Evolutionary conservation across 441 rosid genomes (phyloP), one percentile per base, ranked within the genome.

Genomic region (Jatropha podagrica): DNA sequence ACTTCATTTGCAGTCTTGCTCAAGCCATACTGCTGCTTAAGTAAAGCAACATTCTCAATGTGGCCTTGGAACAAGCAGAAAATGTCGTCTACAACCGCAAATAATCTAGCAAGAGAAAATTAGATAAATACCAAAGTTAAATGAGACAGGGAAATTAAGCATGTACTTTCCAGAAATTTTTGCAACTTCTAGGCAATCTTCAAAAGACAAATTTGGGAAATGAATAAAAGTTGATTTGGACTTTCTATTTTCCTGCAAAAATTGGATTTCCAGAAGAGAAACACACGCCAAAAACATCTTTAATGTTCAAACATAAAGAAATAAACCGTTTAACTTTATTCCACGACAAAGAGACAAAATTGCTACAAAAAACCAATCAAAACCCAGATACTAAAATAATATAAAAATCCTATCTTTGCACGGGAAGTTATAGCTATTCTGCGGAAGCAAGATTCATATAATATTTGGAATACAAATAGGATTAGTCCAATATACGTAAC

Each of bases 51-150:
- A 80, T 96, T 96, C 80, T 91, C 93, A 75, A 96, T 87, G 82
- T 94, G 92, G 73, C 99, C 99, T 90, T 92, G 93, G 88, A 96
- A 91, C 83, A 94, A 67, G 81, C 99, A 96, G 94, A 93, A 96
- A 76, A 96, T 90, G 82, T 96, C 97, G 62, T 96, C 99, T 78
- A 86, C 91, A 75, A 91, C 97, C 0, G 97, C 96, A 82, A 96
- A 96, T 74, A 96, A 84, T 79, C 99, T 96, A 44, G 72, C 55
- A 81, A 68, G 7, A 76, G 14, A 55, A 41, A 17, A 38, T 1
- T 4, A 78, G 37, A 68, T 37, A 14, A 1, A 54, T 61, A 64
- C 67, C 27, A 68, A 68, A 65, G 38, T 73, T 12, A 71, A 63
- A 65, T 20, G 20, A 40, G 27, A 54, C 20, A 23, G 26, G 23